phyloP scores from a whole-genome alignment of 2,329 filamentous ascomycete species.

The Alternaria alternata region DNA sequence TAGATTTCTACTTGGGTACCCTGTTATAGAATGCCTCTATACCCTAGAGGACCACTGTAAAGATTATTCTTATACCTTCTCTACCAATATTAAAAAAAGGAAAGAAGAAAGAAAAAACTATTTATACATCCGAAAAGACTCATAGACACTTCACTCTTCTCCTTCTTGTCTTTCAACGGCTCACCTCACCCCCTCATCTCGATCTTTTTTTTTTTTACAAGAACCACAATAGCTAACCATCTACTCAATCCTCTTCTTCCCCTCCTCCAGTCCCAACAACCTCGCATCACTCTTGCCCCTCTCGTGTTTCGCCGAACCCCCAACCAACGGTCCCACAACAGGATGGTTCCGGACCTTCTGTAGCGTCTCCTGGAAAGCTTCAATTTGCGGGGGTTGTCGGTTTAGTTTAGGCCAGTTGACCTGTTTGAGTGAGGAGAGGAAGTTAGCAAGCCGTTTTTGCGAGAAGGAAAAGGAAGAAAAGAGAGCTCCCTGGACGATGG shows the following conservation, averaged over 20 bases:
- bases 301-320: slow-evolving; percentile 66
- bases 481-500: too few relatives aligned
- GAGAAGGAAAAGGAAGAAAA: too few relatives aligned
- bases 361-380: slow-evolving; percentile 89
- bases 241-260: slow-evolving; percentile 96
- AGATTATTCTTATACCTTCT: too few relatives aligned
- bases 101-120: background rate
- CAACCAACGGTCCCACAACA: slow-evolving; percentile 77
- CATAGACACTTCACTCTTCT: background rate
- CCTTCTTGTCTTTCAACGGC: too few relatives aligned
- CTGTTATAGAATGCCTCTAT: too few relatives aligned
- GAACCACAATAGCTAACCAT: too few relatives aligned
- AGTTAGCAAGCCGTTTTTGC: too few relatives aligned
- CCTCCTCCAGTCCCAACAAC: slow-evolving; percentile 88
- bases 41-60: too few relatives aligned
- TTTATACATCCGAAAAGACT: background rate
- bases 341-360: slow-evolving; percentile 82
- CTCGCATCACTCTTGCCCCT: slow-evolving; percentile 83
- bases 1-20: too few relatives aligned
- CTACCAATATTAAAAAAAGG: too few relatives aligned
- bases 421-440: slow-evolving; percentile 55
- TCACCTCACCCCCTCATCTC: too few relatives aligned
- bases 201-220: too few relatives aligned
- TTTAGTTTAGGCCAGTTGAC: slow-evolving; percentile 99
- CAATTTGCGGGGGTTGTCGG: slow-evolving; percentile 82